Conservation (phyloP, 1,139 yeast species). For the Saccharomyces hybrid region DNA sequence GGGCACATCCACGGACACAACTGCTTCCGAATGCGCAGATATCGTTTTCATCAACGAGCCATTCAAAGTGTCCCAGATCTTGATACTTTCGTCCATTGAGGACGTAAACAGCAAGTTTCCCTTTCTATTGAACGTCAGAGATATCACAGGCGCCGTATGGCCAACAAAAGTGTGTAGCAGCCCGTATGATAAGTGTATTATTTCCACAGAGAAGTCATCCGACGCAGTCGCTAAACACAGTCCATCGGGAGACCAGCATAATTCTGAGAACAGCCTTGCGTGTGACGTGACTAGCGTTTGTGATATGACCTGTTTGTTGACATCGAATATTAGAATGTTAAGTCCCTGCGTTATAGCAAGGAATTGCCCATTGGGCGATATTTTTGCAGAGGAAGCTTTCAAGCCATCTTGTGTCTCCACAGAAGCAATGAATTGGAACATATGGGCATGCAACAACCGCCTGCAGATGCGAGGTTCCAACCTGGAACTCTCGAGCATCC, state of each 20-base stretch:
- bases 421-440: background rate
- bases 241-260: slow-evolving; percentile 67
- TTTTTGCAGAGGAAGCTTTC: slow-evolving; percentile 41
- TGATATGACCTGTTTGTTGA: slow-evolving; percentile 27
- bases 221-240: slow-evolving; percentile 73
- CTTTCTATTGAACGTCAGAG: slow-evolving; percentile 60
- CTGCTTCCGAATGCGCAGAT: slow-evolving; percentile 93
- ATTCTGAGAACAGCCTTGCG: slow-evolving; percentile 25
- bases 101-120: slow-evolving; percentile 80
- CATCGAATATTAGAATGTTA: slow-evolving; percentile 40
- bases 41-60: slow-evolving; percentile 70
- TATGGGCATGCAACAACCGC: background rate
- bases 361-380: slow-evolving; percentile 57
- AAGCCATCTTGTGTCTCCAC: background rate
- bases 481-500: background rate
- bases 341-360: slow-evolving; percentile 53
- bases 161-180: slow-evolving; percentile 58
- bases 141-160: slow-evolving; percentile 80
- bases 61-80: slow-evolving; percentile 78
- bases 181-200: slow-evolving; percentile 56
- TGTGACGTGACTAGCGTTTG: slow-evolving; percentile 19
- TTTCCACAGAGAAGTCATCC: slow-evolving; percentile 73
- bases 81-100: slow-evolving; percentile 83
- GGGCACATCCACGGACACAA: slow-evolving; percentile 59
- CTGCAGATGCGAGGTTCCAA: background rate